Evolutionary conservation across 306 rosid species (phyloP).

Genomic region (Cucumis cinereus): DNA sequence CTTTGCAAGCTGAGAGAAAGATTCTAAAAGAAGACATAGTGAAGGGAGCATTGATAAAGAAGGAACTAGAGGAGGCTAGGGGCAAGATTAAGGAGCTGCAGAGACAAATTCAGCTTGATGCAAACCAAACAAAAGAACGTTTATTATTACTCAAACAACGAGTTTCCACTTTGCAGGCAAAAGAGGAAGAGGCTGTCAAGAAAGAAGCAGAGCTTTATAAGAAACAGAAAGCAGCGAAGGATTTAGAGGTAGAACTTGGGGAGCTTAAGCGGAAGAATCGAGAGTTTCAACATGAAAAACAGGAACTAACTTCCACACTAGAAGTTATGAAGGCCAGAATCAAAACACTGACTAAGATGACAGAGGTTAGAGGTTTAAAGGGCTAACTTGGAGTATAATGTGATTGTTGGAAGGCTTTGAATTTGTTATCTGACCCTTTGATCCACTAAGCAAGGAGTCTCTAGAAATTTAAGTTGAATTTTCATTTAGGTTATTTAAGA

Average conservation of each 20-base stretch:
- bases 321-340: slow-evolving; percentile 52
- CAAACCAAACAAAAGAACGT: slow-evolving; percentile 80
- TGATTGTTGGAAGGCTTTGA: not conserved
- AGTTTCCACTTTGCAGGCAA: slow-evolving; percentile 64
- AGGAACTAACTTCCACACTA: slow-evolving; percentile 63
- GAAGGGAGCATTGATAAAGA: slow-evolving; percentile 41
- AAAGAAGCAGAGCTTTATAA: slow-evolving; percentile 62
- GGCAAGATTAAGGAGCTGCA: slow-evolving; percentile 84
- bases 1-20: slow-evolving; percentile 80
- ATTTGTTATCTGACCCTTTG: too few relatives aligned
- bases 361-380: slow-evolving; percentile 40
- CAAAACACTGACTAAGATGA: slow-evolving; percentile 48
- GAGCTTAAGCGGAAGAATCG: slow-evolving; percentile 78
- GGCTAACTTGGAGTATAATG: not conserved
- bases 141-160: slow-evolving; percentile 83
- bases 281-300: slow-evolving; percentile 78
- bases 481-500: too few relatives aligned
- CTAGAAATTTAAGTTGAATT: too few relatives aligned
- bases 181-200: slow-evolving; percentile 63
- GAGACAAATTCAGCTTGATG: slow-evolving; percentile 80
- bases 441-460: too few relatives aligned
- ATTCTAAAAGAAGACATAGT: slow-evolving; percentile 66
- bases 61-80: slow-evolving; percentile 72
- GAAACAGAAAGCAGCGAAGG: slow-evolving; percentile 64
- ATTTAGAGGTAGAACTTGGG: slow-evolving; percentile 52